Base-by-base conservation (phyloP, 2,329 filamentous ascomycete genomes). In the Pezicula radicicola region DNA sequence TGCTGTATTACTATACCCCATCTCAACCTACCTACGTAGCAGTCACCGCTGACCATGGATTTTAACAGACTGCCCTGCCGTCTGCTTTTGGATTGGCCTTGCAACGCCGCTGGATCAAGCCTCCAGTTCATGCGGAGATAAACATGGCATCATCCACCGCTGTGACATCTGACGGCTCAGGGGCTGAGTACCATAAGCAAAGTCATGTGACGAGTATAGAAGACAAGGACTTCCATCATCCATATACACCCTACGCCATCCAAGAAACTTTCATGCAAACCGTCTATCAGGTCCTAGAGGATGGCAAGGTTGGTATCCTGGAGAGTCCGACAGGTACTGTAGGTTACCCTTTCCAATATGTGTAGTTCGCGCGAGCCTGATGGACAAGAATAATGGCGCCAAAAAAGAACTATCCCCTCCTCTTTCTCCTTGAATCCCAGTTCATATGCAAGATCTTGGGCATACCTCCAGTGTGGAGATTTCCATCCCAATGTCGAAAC, bases 231-330 rank as follows among this genome's bases (percentile, higher is more conserved):
- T 89, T 88, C 61, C 78, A 88, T 61, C 87, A 89, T 65, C 87
- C 87, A 1, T 89, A 84, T 63, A 74, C 78, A 51, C 87, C 87
- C 0, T 90, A 90, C 68, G 76, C 80, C 4, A 88, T 89, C 51
- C 87, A 90, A 61, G 74, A 80, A 51, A 75, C 84, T 53, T 87
- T 90, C 62, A 90, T 90, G 87, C 77, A 76, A 53, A 80, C 82
- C 5, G 70, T 89, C 12, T 89, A 89, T 63, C 71, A 79, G 25
- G 87, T 83, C 60, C 77, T 89, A 44, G 83, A 89, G 60, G 69
- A 82, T 36, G 78, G 81, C 33, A 84, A 85, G 64, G 75, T 90
- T 47, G 87, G 83, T 19, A 85, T 90, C 45, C 85, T 90, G 57
- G 87, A 90, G 63, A 88, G 84, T 40, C 87, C 87, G 15, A 89